phyloP scores from a whole-genome alignment of 345 rosid genomes.

The Trapa incisa region DNA sequence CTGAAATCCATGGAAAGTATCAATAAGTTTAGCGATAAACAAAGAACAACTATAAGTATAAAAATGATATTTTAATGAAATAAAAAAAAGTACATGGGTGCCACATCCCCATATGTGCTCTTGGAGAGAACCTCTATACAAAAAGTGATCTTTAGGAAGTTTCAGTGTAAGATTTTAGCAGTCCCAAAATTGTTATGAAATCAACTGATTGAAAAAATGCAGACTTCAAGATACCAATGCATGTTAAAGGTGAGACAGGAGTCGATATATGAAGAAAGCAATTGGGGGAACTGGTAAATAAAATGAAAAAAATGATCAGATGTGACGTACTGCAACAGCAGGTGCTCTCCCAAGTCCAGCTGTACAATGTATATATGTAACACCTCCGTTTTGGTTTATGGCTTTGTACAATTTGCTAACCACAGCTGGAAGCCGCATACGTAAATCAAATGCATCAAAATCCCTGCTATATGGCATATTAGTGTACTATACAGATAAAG shows the following conservation, averaged over 20 bases:
- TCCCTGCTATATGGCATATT: constrained; percentile 43
- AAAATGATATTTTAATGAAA: background rate
- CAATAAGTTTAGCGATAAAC: background rate
- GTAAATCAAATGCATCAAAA: constrained; percentile 85
- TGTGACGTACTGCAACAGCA: constrained; percentile 56
- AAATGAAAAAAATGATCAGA: constrained; percentile 4
- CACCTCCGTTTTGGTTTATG: constrained; percentile 66
- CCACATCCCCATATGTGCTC: background rate
- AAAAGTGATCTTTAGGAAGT: background rate
- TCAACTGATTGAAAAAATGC: background rate
- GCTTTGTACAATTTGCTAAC: constrained; percentile 59
- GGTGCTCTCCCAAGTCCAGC: constrained; percentile 99
- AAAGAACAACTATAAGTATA: constrained; percentile 2
- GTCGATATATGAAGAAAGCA: background rate
- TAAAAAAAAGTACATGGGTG: background rate
- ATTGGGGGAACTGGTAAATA: background rate
- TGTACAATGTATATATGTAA: constrained; percentile 87
- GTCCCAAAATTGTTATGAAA: background rate
- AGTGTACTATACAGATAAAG: background rate
- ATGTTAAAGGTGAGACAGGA: background rate
- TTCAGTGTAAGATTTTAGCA: background rate
- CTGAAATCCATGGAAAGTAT: constrained; percentile 29
- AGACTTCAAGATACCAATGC: background rate
- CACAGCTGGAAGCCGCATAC: constrained; percentile 89
- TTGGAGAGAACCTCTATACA: background rate